Evolutionary conservation across 768 basidiomycete species (phyloP).

Genomic region (Polyporus arcularius): DNA sequence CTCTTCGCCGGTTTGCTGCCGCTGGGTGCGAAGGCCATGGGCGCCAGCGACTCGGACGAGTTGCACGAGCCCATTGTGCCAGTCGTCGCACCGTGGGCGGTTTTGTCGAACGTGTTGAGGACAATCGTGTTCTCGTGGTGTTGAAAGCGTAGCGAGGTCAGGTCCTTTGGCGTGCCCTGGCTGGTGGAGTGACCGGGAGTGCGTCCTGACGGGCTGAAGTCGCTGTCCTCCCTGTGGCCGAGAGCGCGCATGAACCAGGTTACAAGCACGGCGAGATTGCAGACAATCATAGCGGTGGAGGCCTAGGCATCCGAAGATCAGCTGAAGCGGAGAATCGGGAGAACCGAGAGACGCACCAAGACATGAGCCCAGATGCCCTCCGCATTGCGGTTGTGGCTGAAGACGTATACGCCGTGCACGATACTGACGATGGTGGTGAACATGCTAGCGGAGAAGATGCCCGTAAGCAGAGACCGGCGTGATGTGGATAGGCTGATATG

Average conservation of each 20-base stretch:
- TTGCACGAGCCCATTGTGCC: neutral
- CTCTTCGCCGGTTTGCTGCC: neutral
- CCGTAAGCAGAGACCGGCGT: conserved; percentile 11
- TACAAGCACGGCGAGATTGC: conserved; percentile 23
- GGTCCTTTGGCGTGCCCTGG: neutral
- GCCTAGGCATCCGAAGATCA: conserved; percentile 1
- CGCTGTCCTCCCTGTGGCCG: conserved; percentile 14
- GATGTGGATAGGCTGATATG: conserved; percentile 4
- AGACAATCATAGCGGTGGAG: conserved; percentile 13
- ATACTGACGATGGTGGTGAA: conserved; percentile 21
- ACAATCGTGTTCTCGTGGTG: conserved; percentile 4
- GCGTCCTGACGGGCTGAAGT: neutral
- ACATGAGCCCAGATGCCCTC: conserved; percentile 19
- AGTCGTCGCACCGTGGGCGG: neutral
- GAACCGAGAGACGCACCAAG: conserved; percentile 3
- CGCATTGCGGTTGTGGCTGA: conserved; percentile 15
- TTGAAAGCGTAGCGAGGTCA: conserved; percentile 18
- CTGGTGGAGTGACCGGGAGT: neutral
- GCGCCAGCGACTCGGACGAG: neutral
- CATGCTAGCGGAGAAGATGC: conserved; percentile 21
- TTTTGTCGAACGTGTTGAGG: conserved; percentile 2
- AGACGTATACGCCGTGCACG: conserved; percentile 18
- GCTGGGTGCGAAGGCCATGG: neutral
- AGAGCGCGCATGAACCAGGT: conserved; percentile 18
- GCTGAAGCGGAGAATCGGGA: too few species aligned